phyloP scores from a whole-genome alignment of 192 early-diverging fungal species.

The Gryganskiella cystojenkinii region DNA sequence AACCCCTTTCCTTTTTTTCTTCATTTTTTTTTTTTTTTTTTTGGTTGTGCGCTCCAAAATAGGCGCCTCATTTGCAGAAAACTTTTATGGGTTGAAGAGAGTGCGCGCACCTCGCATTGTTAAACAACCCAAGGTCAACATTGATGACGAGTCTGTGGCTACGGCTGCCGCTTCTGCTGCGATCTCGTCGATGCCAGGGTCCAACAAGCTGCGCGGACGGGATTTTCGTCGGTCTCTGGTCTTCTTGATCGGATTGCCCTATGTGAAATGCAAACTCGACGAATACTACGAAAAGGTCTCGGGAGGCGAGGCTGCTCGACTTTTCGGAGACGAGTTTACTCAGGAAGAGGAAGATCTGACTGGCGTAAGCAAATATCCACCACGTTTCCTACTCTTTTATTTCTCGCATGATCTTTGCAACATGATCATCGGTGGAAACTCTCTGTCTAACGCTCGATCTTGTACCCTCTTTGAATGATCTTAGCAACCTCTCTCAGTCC shows the following conservation, averaged over 20 bases:
- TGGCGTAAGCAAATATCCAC: conserved; percentile 30
- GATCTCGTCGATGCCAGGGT: conserved; percentile 28
- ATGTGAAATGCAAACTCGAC: conserved; percentile 79
- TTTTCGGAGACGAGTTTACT: conserved; percentile 70
- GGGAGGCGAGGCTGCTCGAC: conserved; percentile 70
- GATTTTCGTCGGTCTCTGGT: conserved; percentile 73
- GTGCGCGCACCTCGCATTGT: conserved; percentile 61
- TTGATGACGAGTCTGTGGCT: conserved; percentile 39
- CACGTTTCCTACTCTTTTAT: too few relatives aligned
- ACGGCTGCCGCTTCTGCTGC: conserved; percentile 14
- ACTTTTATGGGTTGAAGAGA: conserved; percentile 92
- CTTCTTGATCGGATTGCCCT: conserved; percentile 80
- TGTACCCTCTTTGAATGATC: background rate
- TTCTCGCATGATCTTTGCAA: too few relatives aligned
- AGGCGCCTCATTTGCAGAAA: conserved; percentile 89
- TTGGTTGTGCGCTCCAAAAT: too few relatives aligned
- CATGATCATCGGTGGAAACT: background rate
- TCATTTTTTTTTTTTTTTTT: background rate
- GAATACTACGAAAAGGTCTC: conserved; percentile 74
- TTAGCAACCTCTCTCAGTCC: conserved; percentile 29
- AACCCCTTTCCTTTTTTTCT: background rate
- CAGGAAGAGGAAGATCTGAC: conserved; percentile 53
- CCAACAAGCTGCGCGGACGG: conserved; percentile 57
- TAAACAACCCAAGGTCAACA: conserved; percentile 28
- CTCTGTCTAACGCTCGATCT: background rate